Percentiles rank a stretch among this genome's conserved stretches.
These are phyloP conservation scores for Tetrapyrgos nigripes DNA, from an alignment of 1,284 basidiomycete genomes.

Conservation along the genomic window DNA sequence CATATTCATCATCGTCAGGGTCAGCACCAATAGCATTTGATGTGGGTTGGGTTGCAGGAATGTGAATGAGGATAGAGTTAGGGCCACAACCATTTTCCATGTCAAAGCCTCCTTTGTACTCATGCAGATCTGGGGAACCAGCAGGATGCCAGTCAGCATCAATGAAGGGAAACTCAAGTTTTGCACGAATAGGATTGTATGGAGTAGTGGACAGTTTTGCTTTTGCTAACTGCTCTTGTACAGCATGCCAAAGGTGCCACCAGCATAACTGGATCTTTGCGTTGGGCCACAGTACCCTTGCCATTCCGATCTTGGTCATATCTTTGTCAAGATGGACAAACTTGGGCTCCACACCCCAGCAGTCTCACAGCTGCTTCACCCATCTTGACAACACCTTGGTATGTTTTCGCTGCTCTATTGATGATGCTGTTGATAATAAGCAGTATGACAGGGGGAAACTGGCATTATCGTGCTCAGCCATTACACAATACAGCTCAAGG, in stretches of 20 bases:
- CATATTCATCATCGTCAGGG: not conserved
- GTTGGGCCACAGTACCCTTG: constrained; percentile 21
- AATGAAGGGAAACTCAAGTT: constrained; percentile 31
- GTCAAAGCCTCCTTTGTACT: constrained; percentile 25
- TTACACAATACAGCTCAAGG: constrained; percentile 36
- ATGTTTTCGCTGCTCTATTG: constrained; percentile 18
- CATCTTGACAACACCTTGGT: constrained; percentile 15
- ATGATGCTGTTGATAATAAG: constrained; percentile 31
- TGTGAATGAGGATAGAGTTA: not conserved
- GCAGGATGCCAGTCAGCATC: constrained; percentile 23
- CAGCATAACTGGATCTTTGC: constrained; percentile 33
- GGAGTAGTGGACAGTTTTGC: constrained; percentile 32
- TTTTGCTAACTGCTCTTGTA: constrained; percentile 24
- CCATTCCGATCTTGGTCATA: constrained; percentile 35
- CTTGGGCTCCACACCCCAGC: constrained; percentile 25
- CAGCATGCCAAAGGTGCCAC: constrained; percentile 31
- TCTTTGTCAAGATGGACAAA: constrained; percentile 37
- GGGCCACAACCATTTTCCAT: not conserved
- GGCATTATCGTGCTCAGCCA: constrained; percentile 35
- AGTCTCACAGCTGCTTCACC: constrained; percentile 21
- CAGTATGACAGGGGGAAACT: constrained; percentile 37
- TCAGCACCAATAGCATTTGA: not conserved
- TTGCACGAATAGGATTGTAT: constrained; percentile 25
- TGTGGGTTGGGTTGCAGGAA: not conserved
- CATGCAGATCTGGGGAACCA: constrained; percentile 18